phyloP scores from a whole-genome alignment of 2,329 filamentous ascomycete species.

The Thermothelomyces thermophilus region DNA sequence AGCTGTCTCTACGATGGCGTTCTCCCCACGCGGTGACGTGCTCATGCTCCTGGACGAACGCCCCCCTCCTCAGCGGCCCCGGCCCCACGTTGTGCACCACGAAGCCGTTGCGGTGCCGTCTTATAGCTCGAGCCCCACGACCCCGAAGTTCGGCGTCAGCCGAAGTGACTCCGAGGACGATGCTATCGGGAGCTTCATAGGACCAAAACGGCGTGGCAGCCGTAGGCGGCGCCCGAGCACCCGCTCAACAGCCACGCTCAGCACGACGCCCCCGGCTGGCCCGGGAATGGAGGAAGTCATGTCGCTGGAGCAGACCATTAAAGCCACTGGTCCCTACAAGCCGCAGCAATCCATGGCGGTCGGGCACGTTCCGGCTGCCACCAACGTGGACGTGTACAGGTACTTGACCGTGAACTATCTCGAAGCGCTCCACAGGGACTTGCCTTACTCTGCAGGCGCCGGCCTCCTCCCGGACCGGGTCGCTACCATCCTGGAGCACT shows the following conservation, averaged over 20 bases:
- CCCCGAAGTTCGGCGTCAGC: slow-evolving; percentile 48
- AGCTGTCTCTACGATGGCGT: slow-evolving; percentile 54
- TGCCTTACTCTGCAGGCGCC: slow-evolving; percentile 37
- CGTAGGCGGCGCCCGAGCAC: slow-evolving; percentile 38
- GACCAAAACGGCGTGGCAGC: slow-evolving; percentile 35
- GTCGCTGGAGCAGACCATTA: slow-evolving; percentile 52
- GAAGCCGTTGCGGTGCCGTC: slow-evolving; percentile 32
- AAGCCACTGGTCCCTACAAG: slow-evolving; percentile 50
- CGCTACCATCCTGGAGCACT: slow-evolving; percentile 46
- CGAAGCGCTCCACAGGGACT: slow-evolving; percentile 42
- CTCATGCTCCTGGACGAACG: slow-evolving; percentile 58
- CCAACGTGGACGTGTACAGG: slow-evolving; percentile 46
- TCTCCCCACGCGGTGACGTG: slow-evolving; percentile 53
- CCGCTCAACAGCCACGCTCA: slow-evolving; percentile 40
- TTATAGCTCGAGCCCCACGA: slow-evolving; percentile 43
- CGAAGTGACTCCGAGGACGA: slow-evolving; percentile 62
- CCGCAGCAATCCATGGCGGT: slow-evolving; percentile 58
- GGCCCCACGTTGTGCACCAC: slow-evolving; percentile 31
- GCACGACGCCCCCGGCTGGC: slow-evolving; percentile 50
- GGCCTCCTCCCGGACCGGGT: slow-evolving; percentile 43
- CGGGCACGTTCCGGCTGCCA: slow-evolving; percentile 48
- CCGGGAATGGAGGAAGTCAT: slow-evolving; percentile 36
- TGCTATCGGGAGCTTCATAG: slow-evolving; percentile 53
- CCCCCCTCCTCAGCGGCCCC: slow-evolving; percentile 39
- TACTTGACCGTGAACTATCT: slow-evolving; percentile 53